A percentile compares a stretch with the other conserved stretches of the same genome.
phyloP scores from a whole-genome alignment of 352 stramenopile genomes.

The Thalassiosira mediterranea region DNA sequence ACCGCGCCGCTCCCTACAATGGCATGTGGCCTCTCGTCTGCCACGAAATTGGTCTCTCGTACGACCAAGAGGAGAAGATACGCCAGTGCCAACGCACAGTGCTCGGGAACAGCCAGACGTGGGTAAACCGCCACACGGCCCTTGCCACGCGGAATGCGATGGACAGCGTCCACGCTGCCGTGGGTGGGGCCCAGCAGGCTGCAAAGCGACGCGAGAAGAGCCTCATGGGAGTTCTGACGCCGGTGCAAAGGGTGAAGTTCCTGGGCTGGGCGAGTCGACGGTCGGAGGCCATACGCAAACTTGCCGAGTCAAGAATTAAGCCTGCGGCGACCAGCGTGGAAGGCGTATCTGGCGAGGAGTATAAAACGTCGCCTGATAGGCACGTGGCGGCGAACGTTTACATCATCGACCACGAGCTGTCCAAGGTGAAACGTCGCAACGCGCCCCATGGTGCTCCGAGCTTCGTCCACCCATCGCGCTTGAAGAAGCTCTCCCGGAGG shows the following conservation, averaged over 20 bases:
- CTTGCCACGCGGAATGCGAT: constrained; percentile 65
- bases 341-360: constrained; percentile 21
- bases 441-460: constrained; percentile 10
- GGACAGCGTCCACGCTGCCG: constrained; percentile 57
- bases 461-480: constrained; percentile 36
- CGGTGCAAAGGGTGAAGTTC: constrained; percentile 66
- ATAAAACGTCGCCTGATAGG: constrained; percentile 46
- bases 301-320: constrained; percentile 15
- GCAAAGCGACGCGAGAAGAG: constrained; percentile 51
- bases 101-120: constrained; percentile 57
- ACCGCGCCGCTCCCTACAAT: constrained; percentile 60
- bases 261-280: constrained; percentile 61
- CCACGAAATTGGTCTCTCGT: constrained; percentile 82
- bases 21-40: constrained; percentile 83
- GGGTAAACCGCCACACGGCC: constrained; percentile 76
- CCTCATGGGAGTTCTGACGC: constrained; percentile 54
- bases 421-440: constrained; percentile 50
- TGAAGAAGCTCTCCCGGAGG: constrained; percentile 72
- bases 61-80: constrained; percentile 83
- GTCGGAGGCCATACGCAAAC: constrained; percentile 14
- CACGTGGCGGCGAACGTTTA: constrained; percentile 82
- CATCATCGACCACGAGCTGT: constrained; percentile 75
- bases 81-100: constrained; percentile 63
- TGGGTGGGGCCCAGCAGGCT: constrained; percentile 45
- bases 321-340: neutral